Evolutionary conservation across 352 stramenopile genomes (phyloP), one percentile per base, ranked within the genome.

Genomic region (Phytophthora boehmeriae): DNA sequence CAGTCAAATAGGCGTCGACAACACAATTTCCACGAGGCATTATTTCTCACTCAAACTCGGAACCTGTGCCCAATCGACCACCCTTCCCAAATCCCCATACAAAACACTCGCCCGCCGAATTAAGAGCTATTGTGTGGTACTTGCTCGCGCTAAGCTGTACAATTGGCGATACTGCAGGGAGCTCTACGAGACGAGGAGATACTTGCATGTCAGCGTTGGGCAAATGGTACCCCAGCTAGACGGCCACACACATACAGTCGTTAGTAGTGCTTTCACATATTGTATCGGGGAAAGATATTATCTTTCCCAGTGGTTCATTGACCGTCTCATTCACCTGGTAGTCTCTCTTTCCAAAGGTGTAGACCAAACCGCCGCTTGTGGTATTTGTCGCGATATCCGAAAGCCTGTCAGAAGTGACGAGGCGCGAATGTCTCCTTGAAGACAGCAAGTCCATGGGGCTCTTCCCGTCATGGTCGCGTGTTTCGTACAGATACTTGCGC

Each of bases 11-110:
- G 34, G 5, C 13, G 36, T 65, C 23, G 59, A 53, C 20, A 8
- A 59, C 20, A 9, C 32, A 20, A 36, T 10, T 10, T 54, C 39
- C 28, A 10, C 39, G 42, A 54, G 23, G 27, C 13, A 27, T 3
- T 28, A 36, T 22, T n/a, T 73, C 78, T 42, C 79, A 92, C 80
- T 95, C 86, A 38, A 88, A 93, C 32, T 95, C 83, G 5, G 77
- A 87, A 55, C 83, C 86, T 0, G 79, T 90, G 27, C 86, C 86
- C 23, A 95, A 66, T 0, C 86, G 82, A 1, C 86, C 86, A 16
- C 86, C 86, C 59, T 93, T 93, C 39, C 86, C 83, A 59, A 95
- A 95, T 32, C 86, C 86, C 86, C 86, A 95, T 13, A 86, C 82
- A 52, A 89, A 95, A 41, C 85, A 88, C 43, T 91, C 66, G 17